Evolutionary conservation across 495 filamentous ascomycete species (phyloP).

Genomic region (Tuber borchii): DNA sequence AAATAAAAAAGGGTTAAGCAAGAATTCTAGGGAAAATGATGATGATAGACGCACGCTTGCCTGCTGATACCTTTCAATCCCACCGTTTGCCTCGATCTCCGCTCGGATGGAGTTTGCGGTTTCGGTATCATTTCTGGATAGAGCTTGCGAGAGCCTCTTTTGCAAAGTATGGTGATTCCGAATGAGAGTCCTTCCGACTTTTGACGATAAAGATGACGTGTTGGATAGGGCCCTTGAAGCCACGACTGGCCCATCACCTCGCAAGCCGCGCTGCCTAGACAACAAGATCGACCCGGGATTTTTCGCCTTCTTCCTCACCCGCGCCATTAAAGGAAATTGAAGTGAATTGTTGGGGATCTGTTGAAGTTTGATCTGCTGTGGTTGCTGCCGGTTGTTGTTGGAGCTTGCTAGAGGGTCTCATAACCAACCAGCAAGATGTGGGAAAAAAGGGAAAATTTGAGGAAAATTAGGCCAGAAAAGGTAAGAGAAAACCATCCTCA

Average conservation of each 20-base stretch:
- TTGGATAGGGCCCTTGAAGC: slow-evolving; percentile 44
- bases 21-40: neutral
- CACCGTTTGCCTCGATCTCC: slow-evolving; percentile 63
- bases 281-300: slow-evolving; percentile 38
- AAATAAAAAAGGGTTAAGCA: neutral
- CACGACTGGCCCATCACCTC: slow-evolving; percentile 22
- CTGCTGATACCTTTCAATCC: slow-evolving; percentile 74
- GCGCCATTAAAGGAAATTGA: slow-evolving; percentile 26
- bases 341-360: neutral
- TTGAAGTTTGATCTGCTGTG: slow-evolving; percentile 1
- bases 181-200: slow-evolving; percentile 72
- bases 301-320: slow-evolving; percentile 32
- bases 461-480: slow-evolving; percentile 1
- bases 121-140: slow-evolving; percentile 55
- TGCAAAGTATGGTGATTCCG: slow-evolving; percentile 75
- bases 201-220: slow-evolving; percentile 63
- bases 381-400: neutral
- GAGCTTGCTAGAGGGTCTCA: neutral
- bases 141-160: slow-evolving; percentile 65
- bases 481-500: neutral
- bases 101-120: slow-evolving; percentile 53
- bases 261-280: slow-evolving; percentile 31
- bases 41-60: slow-evolving; percentile 60
- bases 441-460: neutral
- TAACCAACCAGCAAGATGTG: neutral